Conservation (phyloP, 2,329 filamentous ascomycete genomes). For the Botryotinia convoluta region DNA sequence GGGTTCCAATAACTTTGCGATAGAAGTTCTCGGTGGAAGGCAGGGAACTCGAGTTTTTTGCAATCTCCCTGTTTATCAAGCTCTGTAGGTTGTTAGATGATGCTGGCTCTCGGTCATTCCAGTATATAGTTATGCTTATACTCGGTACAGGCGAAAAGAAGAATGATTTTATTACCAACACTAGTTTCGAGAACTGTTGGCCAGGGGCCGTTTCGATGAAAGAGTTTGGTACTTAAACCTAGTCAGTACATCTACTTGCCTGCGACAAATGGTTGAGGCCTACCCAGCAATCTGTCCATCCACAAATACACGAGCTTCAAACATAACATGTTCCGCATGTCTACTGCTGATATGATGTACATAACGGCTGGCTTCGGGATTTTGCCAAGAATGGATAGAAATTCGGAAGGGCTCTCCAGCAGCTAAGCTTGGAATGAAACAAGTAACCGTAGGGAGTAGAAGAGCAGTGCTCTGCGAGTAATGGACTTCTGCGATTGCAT, state of each 20-base stretch:
- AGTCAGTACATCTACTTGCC: background rate
- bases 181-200: slow-evolving; percentile 45
- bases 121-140: background rate
- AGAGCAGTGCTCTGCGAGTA: background rate
- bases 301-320: slow-evolving; percentile 65
- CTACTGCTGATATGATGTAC: slow-evolving; percentile 53
- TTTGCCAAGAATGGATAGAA: slow-evolving; percentile 73
- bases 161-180: slow-evolving; percentile 44
- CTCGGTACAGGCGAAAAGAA: background rate
- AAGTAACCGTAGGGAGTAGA: slow-evolving; percentile 63
- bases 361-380: slow-evolving; percentile 57
- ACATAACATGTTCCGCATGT: slow-evolving; percentile 54
- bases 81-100: slow-evolving; percentile 26
- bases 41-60: slow-evolving; percentile 66
- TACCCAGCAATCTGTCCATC: slow-evolving; percentile 66
- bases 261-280: slow-evolving; percentile 8
- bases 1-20: slow-evolving; percentile 70
- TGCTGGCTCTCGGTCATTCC: background rate
- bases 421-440: slow-evolving; percentile 66
- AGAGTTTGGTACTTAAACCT: slow-evolving; percentile 44
- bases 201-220: slow-evolving; percentile 50
- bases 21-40: slow-evolving; percentile 67
- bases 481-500: background rate
- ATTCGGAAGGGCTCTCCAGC: slow-evolving; percentile 62
- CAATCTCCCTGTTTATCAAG: slow-evolving; percentile 48